Percentiles rank a stretch among this genome's conserved stretches.
Conservation (phyloP, 2,329 filamentous ascomycete genomes). For the Aspergillus neoniger region DNA sequence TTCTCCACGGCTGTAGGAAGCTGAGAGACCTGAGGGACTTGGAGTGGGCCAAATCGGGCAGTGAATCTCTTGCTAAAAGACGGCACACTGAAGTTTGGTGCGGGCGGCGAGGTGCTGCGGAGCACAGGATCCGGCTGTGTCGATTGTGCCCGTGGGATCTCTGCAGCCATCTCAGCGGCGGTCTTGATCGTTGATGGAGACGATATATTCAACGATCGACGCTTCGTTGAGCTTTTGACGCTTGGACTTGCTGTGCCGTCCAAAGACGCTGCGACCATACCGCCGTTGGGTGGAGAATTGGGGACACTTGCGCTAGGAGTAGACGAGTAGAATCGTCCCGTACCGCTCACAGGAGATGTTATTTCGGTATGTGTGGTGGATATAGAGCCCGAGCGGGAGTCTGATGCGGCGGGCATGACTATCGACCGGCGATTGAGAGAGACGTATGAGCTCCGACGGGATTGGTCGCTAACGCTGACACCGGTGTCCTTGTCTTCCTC, state of each 20-base stretch:
- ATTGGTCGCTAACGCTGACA: conserved; percentile 24
- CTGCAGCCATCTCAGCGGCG: conserved; percentile 20
- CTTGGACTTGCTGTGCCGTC: conserved; percentile 24
- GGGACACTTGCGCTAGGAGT: conserved; percentile 19
- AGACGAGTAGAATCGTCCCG: conserved; percentile 22
- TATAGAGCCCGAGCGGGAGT: conserved; percentile 32
- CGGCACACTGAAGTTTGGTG: conserved; percentile 47
- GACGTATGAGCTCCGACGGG: conserved; percentile 31
- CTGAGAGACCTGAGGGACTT: conserved; percentile 19
- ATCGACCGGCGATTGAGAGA: conserved; percentile 34
- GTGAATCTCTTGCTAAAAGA: conserved; percentile 43
- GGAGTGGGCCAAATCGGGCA: conserved; percentile 20
- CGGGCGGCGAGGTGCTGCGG: conserved; percentile 36
- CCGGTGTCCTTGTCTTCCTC: conserved; percentile 30
- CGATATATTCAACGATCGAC: conserved; percentile 29
- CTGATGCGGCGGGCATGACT: conserved; percentile 20
- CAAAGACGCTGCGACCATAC: conserved; percentile 16
- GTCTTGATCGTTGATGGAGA: conserved; percentile 13
- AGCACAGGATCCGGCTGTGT: conserved; percentile 27
- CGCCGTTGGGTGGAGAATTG: conserved; percentile 20
- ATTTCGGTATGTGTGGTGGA: conserved; percentile 32
- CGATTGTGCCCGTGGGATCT: conserved; percentile 25
- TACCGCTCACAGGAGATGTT: conserved; percentile 14
- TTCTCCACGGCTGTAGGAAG: conserved; percentile 18
- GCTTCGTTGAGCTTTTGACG: conserved; percentile 26